Conservation (phyloP, 495 filamentous ascomycete species). For the Cladorrhinum samala region DNA sequence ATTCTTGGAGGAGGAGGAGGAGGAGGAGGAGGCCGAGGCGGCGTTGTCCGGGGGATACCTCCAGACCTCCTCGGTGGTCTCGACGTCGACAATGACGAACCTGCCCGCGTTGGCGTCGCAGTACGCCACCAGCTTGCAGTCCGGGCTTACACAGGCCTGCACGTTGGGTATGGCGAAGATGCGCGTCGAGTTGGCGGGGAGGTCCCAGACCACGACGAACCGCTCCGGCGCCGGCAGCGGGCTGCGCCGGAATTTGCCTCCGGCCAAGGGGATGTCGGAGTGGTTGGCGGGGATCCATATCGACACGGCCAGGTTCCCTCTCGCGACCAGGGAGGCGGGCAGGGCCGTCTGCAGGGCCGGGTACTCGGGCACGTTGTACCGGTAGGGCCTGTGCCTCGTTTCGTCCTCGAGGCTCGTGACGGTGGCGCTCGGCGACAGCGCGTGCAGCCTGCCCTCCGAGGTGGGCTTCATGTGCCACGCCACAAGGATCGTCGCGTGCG, state of each 20-base stretch:
- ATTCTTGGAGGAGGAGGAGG: constrained; percentile 13
- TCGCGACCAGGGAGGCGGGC: constrained; percentile 18
- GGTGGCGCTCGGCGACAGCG: constrained; percentile 13
- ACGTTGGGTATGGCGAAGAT: constrained; percentile 26
- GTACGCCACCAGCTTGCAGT: constrained; percentile 25
- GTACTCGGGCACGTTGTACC: constrained; percentile 18
- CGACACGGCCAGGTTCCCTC: constrained; percentile 17
- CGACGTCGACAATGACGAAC: constrained; percentile 22
- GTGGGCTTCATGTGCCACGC: constrained; percentile 26
- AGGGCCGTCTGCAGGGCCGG: constrained; percentile 21
- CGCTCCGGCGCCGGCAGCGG: constrained; percentile 13
- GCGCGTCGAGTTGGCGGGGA: constrained; percentile 17
- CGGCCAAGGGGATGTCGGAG: constrained; percentile 16
- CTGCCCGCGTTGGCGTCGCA: constrained; percentile 11
- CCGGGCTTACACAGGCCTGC: constrained; percentile 23
- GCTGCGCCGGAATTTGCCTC: constrained; percentile 10
- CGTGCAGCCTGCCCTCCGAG: constrained; percentile 12
- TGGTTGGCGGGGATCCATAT: constrained; percentile 29
- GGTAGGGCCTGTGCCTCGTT: constrained; percentile 20
- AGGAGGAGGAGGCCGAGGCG: too few species aligned
- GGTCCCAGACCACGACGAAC: constrained; percentile 24
- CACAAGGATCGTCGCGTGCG: constrained; percentile 18
- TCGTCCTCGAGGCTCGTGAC: constrained; percentile 10
- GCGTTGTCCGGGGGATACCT: too few species aligned
- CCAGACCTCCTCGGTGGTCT: constrained; percentile 19